A percentile compares a stretch with the other conserved stretches of the same genome.
Evolutionary conservation across 495 filamentous ascomycete genomes (phyloP).

Genomic region (Xylaria grammica): DNA sequence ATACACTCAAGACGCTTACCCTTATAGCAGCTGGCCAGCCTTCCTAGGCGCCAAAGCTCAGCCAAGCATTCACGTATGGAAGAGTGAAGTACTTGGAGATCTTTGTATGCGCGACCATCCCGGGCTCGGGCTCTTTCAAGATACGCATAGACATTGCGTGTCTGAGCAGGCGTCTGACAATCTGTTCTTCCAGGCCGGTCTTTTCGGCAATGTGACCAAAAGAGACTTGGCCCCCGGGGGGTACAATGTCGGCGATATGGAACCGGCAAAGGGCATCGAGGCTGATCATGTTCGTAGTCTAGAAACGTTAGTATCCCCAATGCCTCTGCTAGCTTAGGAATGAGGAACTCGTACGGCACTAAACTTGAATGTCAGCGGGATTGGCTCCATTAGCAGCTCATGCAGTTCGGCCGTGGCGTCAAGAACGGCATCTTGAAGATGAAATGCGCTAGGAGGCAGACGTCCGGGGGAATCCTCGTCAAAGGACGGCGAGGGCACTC

Average conservation of each 20-base stretch:
- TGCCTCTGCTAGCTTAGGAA: too few relatives aligned
- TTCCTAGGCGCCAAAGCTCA: slow-evolving; percentile 13
- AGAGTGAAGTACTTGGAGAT: slow-evolving; percentile 25
- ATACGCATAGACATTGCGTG: slow-evolving; percentile 55
- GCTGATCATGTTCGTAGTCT: slow-evolving; percentile 19
- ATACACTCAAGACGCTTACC: too few relatives aligned
- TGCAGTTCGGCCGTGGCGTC: slow-evolving; percentile 24
- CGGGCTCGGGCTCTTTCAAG: slow-evolving; percentile 48
- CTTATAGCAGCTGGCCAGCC: slow-evolving; percentile 20
- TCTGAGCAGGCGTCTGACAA: slow-evolving; percentile 48
- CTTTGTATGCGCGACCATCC: slow-evolving; percentile 38
- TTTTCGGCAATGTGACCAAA: slow-evolving; percentile 33
- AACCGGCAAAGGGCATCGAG: slow-evolving; percentile 24
- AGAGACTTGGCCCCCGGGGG: slow-evolving; percentile 32
- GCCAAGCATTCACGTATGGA: slow-evolving; percentile 17
- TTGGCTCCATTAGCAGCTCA: slow-evolving; percentile 24
- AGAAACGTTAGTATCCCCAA: slow-evolving; percentile 15
- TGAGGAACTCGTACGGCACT: too few relatives aligned
- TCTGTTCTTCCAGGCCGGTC: slow-evolving; percentile 22
- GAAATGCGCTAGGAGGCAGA: slow-evolving; percentile 13
- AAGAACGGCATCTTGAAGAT: slow-evolving; percentile 22
- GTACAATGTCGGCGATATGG: slow-evolving; percentile 25
- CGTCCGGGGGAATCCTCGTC: slow-evolving; percentile 15
- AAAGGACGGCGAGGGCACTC: slow-evolving; percentile 25
- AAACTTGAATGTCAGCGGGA: slow-evolving; percentile 16